A percentile compares a stretch with the other conserved stretches of the same genome.
Evolutionary conservation across 306 rosid species (phyloP).

Genomic region (Cicer pinnatifidum): DNA sequence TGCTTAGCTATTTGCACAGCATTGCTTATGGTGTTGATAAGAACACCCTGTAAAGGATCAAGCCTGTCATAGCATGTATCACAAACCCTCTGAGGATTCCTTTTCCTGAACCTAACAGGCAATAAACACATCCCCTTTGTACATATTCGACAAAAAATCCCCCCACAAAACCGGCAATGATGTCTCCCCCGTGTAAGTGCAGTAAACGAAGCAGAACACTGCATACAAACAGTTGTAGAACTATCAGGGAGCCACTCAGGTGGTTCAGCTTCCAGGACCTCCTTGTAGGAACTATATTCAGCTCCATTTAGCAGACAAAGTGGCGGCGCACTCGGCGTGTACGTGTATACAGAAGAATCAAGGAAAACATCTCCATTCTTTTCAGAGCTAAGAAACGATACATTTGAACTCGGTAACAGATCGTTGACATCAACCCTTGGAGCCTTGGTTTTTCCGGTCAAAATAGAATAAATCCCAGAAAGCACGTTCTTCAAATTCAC

Average conservation of each 20-base stretch:
- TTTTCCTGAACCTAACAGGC: slow-evolving; percentile 89
- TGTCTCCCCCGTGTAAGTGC: slow-evolving; percentile 90
- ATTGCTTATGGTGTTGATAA: slow-evolving; percentile 84
- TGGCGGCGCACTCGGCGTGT: slow-evolving; percentile 92
- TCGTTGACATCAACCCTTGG: slow-evolving; percentile 37
- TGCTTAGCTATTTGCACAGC: slow-evolving; percentile 88
- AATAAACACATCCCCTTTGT: slow-evolving; percentile 84
- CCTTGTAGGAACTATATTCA: slow-evolving; percentile 76
- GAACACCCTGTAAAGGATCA: slow-evolving; percentile 90
- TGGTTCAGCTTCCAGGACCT: slow-evolving; percentile 90
- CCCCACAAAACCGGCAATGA: slow-evolving; percentile 98
- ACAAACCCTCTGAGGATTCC: slow-evolving; percentile 96
- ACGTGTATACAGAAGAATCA: slow-evolving; percentile 74
- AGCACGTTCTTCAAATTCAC: slow-evolving; percentile 89
- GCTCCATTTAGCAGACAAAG: slow-evolving; percentile 65
- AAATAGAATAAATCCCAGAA: slow-evolving; percentile 67
- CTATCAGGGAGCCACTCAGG: slow-evolving; percentile 99
- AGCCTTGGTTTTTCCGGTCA: slow-evolving; percentile 66
- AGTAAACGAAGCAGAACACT: slow-evolving; percentile 78
- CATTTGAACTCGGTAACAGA: slow-evolving; percentile 57
- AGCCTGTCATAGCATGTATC: slow-evolving; percentile 96
- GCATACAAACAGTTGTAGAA: slow-evolving; percentile 79
- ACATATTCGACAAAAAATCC: slow-evolving; percentile 81
- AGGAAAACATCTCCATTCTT: slow-evolving; percentile 71
- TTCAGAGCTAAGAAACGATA: slow-evolving; percentile 69